A percentile compares a stretch with the other conserved stretches of the same genome.
phyloP scores from a whole-genome alignment of 2,329 filamentous ascomycete species.

The Clarireedia sp. region DNA sequence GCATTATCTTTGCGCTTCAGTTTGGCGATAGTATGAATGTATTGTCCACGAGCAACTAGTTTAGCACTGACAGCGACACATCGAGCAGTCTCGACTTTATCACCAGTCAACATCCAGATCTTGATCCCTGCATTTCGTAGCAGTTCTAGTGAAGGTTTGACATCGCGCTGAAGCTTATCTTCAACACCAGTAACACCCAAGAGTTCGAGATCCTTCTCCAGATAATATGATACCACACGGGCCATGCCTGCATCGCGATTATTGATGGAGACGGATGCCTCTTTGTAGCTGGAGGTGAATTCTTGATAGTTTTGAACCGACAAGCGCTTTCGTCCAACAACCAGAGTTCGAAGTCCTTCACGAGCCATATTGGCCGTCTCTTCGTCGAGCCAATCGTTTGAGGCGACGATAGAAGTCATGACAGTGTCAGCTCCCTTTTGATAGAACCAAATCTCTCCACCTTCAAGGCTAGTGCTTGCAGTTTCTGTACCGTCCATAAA shows the following conservation, averaged over 20 bases:
- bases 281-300: constrained; percentile 66
- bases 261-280: constrained; percentile 72
- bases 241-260: constrained; percentile 78
- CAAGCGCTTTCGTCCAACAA: constrained; percentile 86
- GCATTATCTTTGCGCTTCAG: constrained; percentile 76
- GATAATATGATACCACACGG: constrained; percentile 66
- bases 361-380: constrained; percentile 99
- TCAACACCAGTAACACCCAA: constrained; percentile 97
- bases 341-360: constrained; percentile 86
- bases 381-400: constrained; percentile 98
- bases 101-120: constrained; percentile 99
- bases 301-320: constrained; percentile 71
- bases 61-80: constrained; percentile 95
- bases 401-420: constrained; percentile 89
- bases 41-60: constrained; percentile 85
- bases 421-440: constrained; percentile 98
- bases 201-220: constrained; percentile 84
- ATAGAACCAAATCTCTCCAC: constrained; percentile 92
- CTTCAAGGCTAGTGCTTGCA: constrained; percentile 40
- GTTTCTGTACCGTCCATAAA: constrained; percentile 57
- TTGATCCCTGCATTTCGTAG: constrained; percentile 96
- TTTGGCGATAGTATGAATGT: constrained; percentile 88
- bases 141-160: constrained; percentile 90
- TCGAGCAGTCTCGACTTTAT: constrained; percentile 95
- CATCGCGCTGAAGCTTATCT: constrained; percentile 90